phyloP scores from a whole-genome alignment of 495 filamentous ascomycete genomes.

The Chaetomidium leptoderma region DNA sequence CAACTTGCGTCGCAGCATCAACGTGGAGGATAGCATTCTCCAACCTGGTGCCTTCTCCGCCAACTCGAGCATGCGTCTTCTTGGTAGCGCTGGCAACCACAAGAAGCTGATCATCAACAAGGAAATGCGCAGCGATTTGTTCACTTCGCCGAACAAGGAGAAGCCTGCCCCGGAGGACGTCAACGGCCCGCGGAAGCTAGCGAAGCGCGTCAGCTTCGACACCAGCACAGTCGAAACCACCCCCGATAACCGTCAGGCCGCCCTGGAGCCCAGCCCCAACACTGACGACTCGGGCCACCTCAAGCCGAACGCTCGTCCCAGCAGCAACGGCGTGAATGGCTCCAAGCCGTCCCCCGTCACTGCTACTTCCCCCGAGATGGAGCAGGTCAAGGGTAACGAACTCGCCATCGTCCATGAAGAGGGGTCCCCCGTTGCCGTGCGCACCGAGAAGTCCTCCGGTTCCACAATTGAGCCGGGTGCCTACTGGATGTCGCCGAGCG shows the following conservation, averaged over 20 bases:
- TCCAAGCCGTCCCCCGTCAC: conserved; percentile 39
- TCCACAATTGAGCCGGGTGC: conserved; percentile 59
- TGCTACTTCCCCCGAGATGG: conserved; percentile 61
- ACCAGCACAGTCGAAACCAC: conserved; percentile 45
- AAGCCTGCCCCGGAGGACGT: conserved; percentile 36
- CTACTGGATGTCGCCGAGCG: conserved; percentile 80
- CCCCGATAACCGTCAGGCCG: conserved; percentile 30
- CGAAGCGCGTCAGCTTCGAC: conserved; percentile 90
- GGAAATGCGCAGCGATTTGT: conserved; percentile 74
- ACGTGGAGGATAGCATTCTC: conserved; percentile 71
- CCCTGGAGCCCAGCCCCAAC: conserved; percentile 34
- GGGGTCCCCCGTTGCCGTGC: conserved; percentile 38
- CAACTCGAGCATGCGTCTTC: conserved; percentile 53
- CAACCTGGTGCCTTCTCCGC: conserved; percentile 80
- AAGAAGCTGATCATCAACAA: conserved; percentile 90
- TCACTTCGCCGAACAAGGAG: conserved; percentile 52
- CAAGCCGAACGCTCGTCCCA: conserved; percentile 44
- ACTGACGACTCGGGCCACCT: conserved; percentile 65
- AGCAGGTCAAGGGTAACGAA: conserved; percentile 69
- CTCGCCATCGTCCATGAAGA: conserved; percentile 77
- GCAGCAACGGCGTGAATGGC: conserved; percentile 50
- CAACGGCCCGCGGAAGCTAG: conserved; percentile 57
- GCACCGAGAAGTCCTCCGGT: conserved; percentile 20
- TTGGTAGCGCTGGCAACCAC: conserved; percentile 61
- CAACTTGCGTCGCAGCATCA: conserved; percentile 57